Percentiles rank a stretch among this genome's conserved stretches.
phyloP scores from a whole-genome alignment of 495 filamentous ascomycete genomes.

The Aspergillus ellipticus region DNA sequence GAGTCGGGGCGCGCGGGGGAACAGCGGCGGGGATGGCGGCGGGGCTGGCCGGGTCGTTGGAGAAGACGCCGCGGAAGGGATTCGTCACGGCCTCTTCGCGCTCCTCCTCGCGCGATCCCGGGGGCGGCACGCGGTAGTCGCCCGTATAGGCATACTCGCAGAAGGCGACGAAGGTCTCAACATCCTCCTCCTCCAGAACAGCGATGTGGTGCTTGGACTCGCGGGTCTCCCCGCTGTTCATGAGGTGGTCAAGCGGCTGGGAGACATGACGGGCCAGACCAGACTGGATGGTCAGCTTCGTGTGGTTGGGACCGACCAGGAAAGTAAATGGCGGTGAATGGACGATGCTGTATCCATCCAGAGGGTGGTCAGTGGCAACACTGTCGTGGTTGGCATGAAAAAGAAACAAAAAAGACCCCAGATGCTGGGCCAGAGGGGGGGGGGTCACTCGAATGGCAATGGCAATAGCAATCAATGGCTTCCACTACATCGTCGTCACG shows the following conservation, averaged over 20 bases:
- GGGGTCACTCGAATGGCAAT: background rate
- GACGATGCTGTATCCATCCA: conserved; percentile 33
- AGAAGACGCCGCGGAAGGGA: conserved; percentile 18
- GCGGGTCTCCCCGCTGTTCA: conserved; percentile 44
- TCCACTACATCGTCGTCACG: background rate
- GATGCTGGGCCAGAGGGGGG: background rate
- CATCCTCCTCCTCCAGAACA: conserved; percentile 43
- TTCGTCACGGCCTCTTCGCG: conserved; percentile 12
- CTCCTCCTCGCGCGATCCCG: conserved; percentile 22
- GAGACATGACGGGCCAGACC: conserved; percentile 47
- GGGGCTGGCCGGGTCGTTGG: conserved; percentile 1
- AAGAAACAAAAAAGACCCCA: conserved; percentile 1
- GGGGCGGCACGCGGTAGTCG: conserved; percentile 41
- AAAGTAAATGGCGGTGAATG: conserved; percentile 46
- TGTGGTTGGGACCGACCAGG: conserved; percentile 43
- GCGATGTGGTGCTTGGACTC: conserved; percentile 44
- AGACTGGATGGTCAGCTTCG: conserved; percentile 46
- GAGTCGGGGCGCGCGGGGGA: background rate
- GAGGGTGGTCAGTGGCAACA: conserved; percentile 13
- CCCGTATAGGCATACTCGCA: conserved; percentile 50
- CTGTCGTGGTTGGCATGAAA: conserved; percentile 9
- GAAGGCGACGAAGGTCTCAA: conserved; percentile 45
- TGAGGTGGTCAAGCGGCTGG: conserved; percentile 40
- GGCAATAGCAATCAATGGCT: too few species aligned
- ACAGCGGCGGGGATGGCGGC: background rate